phyloP scores from a whole-genome alignment of 2,329 filamentous ascomycete genomes.

The Claviceps pusilla region DNA sequence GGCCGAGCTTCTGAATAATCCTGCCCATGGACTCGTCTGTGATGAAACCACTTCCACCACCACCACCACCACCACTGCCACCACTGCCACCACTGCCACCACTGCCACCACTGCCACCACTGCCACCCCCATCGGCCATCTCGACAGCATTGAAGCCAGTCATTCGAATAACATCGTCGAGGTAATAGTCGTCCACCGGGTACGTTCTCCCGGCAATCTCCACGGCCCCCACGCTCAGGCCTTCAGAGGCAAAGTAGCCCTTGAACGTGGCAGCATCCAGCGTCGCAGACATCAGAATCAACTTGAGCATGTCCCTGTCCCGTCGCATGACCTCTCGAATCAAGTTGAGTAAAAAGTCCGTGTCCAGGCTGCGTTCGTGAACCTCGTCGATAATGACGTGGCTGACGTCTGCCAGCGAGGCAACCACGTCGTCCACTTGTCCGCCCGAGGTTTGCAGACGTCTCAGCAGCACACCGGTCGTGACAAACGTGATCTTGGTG shows the following conservation, averaged over 20 bases:
- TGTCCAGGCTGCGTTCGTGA: slow-evolving; percentile 87
- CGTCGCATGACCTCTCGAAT: slow-evolving; percentile 65
- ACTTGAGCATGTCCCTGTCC: slow-evolving; percentile 65
- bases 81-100: slow-evolving; percentile 9
- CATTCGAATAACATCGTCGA: slow-evolving; percentile 72
- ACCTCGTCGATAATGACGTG: slow-evolving; percentile 95
- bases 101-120: no score
- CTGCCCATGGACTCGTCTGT: slow-evolving; percentile 48
- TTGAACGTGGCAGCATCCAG: slow-evolving; percentile 77
- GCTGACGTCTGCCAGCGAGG: slow-evolving; percentile 75
- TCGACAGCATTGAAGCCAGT: slow-evolving; percentile 53
- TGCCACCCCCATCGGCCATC: slow-evolving; percentile 25
- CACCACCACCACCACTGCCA: no score
- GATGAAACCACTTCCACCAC: slow-evolving; percentile 24
- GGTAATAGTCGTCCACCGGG: slow-evolving; percentile 76
- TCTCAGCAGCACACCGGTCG: slow-evolving; percentile 80
- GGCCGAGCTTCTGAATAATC: slow-evolving; percentile 56
- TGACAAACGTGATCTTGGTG: slow-evolving; percentile 90
- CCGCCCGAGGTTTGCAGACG: slow-evolving; percentile 83
- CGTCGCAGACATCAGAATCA: slow-evolving; percentile 93
- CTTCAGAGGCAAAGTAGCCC: slow-evolving; percentile 61
- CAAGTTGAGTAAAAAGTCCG: slow-evolving; percentile 81
- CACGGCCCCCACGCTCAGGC: slow-evolving; percentile 57
- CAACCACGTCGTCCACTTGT: slow-evolving; percentile 61
- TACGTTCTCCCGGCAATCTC: slow-evolving; percentile 82